These are phyloP conservation scores for Phytopythium cucurbitacearum DNA, from an alignment of 352 stramenopile species.

Conservation along the genomic window DNA sequence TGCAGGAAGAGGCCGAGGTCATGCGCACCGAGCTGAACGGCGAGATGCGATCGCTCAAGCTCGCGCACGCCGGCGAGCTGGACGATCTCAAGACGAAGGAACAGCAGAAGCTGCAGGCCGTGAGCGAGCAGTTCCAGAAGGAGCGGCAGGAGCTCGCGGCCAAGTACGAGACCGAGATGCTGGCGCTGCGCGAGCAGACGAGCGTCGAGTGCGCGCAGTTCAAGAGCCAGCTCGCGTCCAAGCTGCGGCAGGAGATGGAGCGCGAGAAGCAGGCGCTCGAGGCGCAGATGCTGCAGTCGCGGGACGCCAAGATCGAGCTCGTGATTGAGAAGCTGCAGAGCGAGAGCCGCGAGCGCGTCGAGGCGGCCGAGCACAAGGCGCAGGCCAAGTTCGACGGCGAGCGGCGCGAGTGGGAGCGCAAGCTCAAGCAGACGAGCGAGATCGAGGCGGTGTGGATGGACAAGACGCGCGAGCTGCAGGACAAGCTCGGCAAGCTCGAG, in stretches of 20 bases:
- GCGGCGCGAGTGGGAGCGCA: constrained; percentile 59
- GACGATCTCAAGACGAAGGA: constrained; percentile 55
- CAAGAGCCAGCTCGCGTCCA: constrained; percentile 42
- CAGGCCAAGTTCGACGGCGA: constrained; percentile 55
- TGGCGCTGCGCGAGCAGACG: constrained; percentile 47
- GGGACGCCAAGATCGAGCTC: constrained; percentile 77
- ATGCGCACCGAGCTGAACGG: constrained; percentile 49
- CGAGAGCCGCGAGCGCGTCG: constrained; percentile 52
- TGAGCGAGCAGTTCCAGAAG: constrained; percentile 35
- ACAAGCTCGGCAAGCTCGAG: constrained; percentile 56
- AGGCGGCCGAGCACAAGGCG: constrained; percentile 40
- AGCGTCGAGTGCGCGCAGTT: constrained; percentile 65
- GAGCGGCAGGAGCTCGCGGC: constrained; percentile 62
- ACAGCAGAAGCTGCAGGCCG: constrained; percentile 23
- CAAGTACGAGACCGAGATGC: constrained; percentile 62
- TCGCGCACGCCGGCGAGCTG: constrained; percentile 50
- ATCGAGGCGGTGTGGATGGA: constrained; percentile 85
- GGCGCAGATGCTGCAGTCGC: constrained; percentile 62
- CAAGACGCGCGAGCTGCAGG: constrained; percentile 75
- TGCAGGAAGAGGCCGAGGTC: constrained; percentile 70
- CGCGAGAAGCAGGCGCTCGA: constrained; percentile 60
- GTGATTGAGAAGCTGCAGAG: constrained; percentile 80
- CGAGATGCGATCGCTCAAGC: constrained; percentile 46
- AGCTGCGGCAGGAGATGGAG: constrained; percentile 50
- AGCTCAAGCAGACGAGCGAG: constrained; percentile 71